These are phyloP conservation scores for Pleurotus tuber-regium DNA, from an alignment of 768 basidiomycete species.

Conservation along the genomic window DNA sequence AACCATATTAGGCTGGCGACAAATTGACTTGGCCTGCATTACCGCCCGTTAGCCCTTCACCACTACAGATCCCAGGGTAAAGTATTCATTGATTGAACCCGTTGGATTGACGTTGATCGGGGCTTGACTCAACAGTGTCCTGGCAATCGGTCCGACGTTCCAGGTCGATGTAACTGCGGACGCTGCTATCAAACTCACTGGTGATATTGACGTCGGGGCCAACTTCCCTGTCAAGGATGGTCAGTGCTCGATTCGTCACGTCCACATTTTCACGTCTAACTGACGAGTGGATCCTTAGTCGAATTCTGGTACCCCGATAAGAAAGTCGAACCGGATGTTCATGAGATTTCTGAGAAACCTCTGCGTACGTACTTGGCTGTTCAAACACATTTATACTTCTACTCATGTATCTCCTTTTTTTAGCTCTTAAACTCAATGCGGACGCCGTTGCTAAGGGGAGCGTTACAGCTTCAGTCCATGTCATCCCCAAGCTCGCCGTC, in stretches of 20 bases:
- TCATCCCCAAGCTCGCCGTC: constrained; percentile 5
- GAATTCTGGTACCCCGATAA: constrained; percentile 9
- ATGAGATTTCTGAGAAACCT: neutral
- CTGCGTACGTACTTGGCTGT: neutral
- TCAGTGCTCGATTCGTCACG: too few species aligned
- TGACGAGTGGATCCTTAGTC: neutral
- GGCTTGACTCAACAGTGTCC: neutral
- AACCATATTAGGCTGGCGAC: neutral
- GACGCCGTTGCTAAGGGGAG: constrained; percentile 2
- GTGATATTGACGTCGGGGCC: neutral
- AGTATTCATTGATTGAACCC: too few species aligned
- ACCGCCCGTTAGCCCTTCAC: constrained; percentile 1
- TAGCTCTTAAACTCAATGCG: constrained; percentile 6
- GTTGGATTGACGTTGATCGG: too few species aligned
- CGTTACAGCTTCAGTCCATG: neutral
- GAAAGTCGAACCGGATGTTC: neutral
- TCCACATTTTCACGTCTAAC: neutral
- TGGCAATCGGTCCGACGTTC: neutral
- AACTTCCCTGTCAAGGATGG: neutral
- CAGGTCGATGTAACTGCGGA: neutral
- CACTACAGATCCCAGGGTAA: constrained; percentile 6
- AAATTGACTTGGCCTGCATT: neutral
- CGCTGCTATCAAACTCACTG: neutral
- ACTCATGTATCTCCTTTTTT: neutral
- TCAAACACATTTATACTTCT: neutral